Base-by-base conservation (phyloP, 148 eudicot species). In the Heliamphora exappendiculata region DNA sequence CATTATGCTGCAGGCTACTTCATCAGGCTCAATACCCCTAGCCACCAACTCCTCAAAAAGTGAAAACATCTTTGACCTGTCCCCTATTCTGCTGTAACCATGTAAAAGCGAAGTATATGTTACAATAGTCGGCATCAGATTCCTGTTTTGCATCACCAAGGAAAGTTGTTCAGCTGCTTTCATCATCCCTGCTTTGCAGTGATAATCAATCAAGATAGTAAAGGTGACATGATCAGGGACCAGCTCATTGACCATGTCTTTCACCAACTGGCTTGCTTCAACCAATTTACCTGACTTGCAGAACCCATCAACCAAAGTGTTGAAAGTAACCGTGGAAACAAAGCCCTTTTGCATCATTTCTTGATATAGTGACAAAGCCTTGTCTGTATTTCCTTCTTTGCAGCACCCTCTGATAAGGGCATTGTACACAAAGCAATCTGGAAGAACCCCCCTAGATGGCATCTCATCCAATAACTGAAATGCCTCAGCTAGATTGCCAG, bases 351-450 rank as follows among this genome's bases (percentile, higher is more conserved):
- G 63, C 70, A 34, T 60, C 91, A 90, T 90, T 73, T 83, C 90
- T 36, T 89, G 80, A 82, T 85, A 90, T 16, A 94, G 81, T 3
- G 78, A 80, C 66, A 87, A 72, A 73, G 95, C 97, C 85, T 84
- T 90, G 60, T 89, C 88, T 24, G 74, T 78, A 20, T 88, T 76
- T 62, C 90, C 93, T 76, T 79, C 86, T 80, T 84, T 87, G 50
- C 85, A 86, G 75, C 89, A 94, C 22, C 98, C 98, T 47, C 73
- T 81, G 28, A 91, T 80, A 77, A 94, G 90, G 76, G 90, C 75
- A 78, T 83, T 87, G 76, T 88, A 94, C 44, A 88, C 90, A 83
- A 82, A 91, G 33, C 84, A 64, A 86, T 92, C 97, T 73, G 87
- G 85, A n/a, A 67, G 68, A 47, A 88, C 76, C 20, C 92, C 91